Evolutionary conservation across 1,284 basidiomycete species (phyloP).

Genomic region (Ceratobasidium sp.): DNA sequence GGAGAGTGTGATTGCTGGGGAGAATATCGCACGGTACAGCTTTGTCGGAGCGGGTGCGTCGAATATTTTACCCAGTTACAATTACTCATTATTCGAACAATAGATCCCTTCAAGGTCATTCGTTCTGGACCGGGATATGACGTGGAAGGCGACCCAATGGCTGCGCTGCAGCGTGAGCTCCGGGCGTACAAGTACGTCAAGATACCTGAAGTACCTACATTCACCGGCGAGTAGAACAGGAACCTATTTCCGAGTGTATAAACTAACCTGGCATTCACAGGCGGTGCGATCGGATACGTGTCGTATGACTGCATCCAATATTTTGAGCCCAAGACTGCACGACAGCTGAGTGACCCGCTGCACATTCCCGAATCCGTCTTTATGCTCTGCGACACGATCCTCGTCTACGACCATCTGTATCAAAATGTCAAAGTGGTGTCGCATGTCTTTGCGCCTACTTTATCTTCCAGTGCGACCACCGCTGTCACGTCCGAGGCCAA

Average conservation of each 20-base stretch:
- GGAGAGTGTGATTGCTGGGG: constrained; percentile 92
- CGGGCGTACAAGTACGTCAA: constrained; percentile 89
- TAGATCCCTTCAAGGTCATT: constrained; percentile 93
- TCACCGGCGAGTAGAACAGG: constrained; percentile 69
- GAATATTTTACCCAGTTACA: constrained; percentile 16
- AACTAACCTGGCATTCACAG: constrained; percentile 57
- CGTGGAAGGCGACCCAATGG: constrained; percentile 88
- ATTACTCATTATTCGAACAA: constrained; percentile 37
- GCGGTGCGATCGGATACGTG: constrained; percentile 98
- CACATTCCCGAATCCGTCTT: constrained; percentile 95
- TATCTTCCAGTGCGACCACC: constrained; percentile 54
- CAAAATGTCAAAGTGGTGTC: constrained; percentile 96
- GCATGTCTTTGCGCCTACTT: constrained; percentile 88
- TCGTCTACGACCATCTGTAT: constrained; percentile 98
- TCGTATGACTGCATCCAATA: constrained; percentile 96
- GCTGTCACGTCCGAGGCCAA: constrained; percentile 59
- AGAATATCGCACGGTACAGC: constrained; percentile 93
- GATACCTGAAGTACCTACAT: constrained; percentile 91
- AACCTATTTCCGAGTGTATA: not conserved
- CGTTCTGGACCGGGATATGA: constrained; percentile 90
- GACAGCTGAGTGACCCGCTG: constrained; percentile 79
- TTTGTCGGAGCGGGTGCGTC: constrained; percentile 93
- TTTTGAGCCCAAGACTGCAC: constrained; percentile 94
- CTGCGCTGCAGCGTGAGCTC: constrained; percentile 87
- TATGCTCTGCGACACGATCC: constrained; percentile 95